phyloP scores from a whole-genome alignment of 305 asterid species.

The Fraxinus ornus region DNA sequence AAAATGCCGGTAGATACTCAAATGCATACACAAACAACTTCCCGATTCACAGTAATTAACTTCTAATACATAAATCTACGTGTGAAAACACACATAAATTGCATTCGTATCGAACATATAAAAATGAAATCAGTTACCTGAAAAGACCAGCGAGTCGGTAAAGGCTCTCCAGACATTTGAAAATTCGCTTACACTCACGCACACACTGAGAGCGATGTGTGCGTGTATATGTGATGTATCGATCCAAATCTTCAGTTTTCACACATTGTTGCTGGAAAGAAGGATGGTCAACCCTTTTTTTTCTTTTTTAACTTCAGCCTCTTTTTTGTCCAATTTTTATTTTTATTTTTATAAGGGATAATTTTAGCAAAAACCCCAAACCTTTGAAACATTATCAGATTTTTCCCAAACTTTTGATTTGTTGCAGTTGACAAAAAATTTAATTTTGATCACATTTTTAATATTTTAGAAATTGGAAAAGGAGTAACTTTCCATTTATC shows the following conservation, averaged over 20 bases:
- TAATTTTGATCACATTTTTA: background rate
- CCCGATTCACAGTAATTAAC: conserved; percentile 10
- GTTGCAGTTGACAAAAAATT: background rate
- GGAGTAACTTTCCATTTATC: background rate
- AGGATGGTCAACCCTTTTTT: no score
- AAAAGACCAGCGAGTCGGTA: conserved; percentile 76
- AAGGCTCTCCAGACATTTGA: conserved; percentile 59
- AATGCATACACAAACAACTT: background rate
- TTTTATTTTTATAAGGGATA: no score
- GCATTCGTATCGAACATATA: conserved; percentile 16
- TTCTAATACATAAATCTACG: background rate
- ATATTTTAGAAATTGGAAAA: no score
- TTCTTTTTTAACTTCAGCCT: no score
- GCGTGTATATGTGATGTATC: background rate
- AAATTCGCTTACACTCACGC: conserved; percentile 16
- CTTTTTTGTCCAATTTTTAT: no score
- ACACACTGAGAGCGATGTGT: conserved; percentile 37
- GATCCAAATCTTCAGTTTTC: no score
- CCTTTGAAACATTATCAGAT: background rate
- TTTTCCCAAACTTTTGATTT: background rate
- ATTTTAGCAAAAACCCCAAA: no score
- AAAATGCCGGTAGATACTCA: background rate
- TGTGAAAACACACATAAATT: background rate
- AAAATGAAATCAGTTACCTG: conserved; percentile 37
- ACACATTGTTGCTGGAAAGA: no score